phyloP scores from a whole-genome alignment of 2,329 filamentous ascomycete genomes.

The Aspergillus sp. region DNA sequence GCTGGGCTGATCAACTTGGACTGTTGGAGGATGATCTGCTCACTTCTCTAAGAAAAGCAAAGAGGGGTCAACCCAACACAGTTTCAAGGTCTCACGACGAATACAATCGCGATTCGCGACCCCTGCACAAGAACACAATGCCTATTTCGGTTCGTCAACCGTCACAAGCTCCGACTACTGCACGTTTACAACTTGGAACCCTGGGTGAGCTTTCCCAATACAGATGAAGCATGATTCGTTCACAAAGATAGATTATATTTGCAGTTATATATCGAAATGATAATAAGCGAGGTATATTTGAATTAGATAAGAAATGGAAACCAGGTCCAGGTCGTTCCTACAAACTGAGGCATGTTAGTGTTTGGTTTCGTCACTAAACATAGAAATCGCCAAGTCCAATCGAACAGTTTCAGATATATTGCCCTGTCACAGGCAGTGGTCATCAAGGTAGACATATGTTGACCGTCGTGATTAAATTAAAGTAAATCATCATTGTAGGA shows the following conservation, averaged over 20 bases:
- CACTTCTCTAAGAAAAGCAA: no score
- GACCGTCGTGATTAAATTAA: conserved; percentile 78
- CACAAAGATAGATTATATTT: background rate
- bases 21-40: conserved; percentile 1
- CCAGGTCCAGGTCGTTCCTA: background rate
- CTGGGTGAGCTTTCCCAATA: background rate
- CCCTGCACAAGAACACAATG: no score
- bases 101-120: no score
- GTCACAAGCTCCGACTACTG: conserved; percentile 20
- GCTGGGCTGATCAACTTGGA: background rate
- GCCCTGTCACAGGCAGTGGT: conserved; percentile 76
- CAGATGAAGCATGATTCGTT: background rate
- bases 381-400: background rate
- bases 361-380: background rate
- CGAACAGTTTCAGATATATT: conserved; percentile 31
- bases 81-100: no score
- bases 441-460: conserved; percentile 78
- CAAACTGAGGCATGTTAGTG: conserved; percentile 6
- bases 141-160: no score
- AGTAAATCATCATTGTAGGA: conserved; percentile 65
- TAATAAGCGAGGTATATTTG: background rate
- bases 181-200: conserved; percentile 3
- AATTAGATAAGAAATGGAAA: background rate
- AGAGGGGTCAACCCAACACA: no score
- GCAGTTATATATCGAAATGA: background rate